Conservation (phyloP, 2,329 filamentous ascomycete species). For the Didymella keratinophila region DNA sequence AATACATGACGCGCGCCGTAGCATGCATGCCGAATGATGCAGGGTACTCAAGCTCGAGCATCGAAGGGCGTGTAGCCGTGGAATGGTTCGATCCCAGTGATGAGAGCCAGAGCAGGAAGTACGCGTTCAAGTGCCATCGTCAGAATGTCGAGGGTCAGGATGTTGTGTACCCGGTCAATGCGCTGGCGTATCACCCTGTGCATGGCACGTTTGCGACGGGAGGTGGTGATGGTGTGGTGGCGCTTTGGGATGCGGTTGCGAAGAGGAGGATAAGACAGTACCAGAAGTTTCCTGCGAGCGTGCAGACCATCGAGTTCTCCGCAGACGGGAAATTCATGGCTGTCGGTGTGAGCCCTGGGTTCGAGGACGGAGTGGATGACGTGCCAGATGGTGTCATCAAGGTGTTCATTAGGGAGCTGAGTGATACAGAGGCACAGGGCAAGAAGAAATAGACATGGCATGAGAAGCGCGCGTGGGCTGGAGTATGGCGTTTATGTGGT, state of each 20-base stretch:
- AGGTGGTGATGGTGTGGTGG: conserved; percentile 90
- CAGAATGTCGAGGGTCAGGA: conserved; percentile 76
- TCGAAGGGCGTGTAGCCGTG: conserved; percentile 94
- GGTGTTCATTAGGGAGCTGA: conserved; percentile 82
- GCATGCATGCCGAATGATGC: conserved; percentile 97
- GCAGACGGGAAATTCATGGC: conserved; percentile 79
- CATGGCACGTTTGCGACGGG: conserved; percentile 87
- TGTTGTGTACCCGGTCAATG: conserved; percentile 90
- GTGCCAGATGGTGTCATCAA: conserved; percentile 75
- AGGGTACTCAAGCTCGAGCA: conserved; percentile 89
- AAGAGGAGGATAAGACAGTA: conserved; percentile 92
- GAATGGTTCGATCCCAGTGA: conserved; percentile 95
- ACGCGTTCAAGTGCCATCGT: conserved; percentile 98
- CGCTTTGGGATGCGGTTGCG: conserved; percentile 88
- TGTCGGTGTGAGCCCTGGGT: conserved; percentile 82
- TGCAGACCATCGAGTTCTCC: conserved; percentile 80
- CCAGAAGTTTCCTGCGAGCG: conserved; percentile 79
- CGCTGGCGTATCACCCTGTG: conserved; percentile 84
- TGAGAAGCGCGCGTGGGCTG: not conserved
- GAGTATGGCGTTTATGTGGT: conserved; percentile 23
- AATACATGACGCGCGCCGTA: conserved; percentile 93
- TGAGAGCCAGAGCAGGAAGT: conserved; percentile 90
- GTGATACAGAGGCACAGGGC: conserved; percentile 86
- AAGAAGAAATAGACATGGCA: conserved; percentile 68
- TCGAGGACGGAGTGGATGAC: conserved; percentile 86